Evolutionary conservation across 495 filamentous ascomycete genomes (phyloP).

Genomic region (Annulohypoxylon moriforme): DNA sequence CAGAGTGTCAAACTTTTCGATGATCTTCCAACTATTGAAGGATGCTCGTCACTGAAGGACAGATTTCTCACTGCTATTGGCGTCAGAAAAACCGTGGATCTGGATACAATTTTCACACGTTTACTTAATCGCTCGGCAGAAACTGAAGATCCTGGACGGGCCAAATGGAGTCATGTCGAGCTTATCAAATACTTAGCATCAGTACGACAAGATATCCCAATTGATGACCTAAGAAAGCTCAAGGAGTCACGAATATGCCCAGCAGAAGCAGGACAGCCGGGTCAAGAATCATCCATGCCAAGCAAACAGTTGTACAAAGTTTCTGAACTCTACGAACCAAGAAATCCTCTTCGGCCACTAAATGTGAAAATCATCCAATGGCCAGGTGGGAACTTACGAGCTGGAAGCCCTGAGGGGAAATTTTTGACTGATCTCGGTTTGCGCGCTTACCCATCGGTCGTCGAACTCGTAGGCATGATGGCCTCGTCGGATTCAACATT

Average conservation of each 20-base stretch:
- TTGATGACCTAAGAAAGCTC: slow-evolving; percentile 82
- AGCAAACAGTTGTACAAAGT: slow-evolving; percentile 74
- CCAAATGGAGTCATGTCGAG: slow-evolving; percentile 91
- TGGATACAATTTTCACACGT: slow-evolving; percentile 91
- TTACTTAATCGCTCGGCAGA: slow-evolving; percentile 69
- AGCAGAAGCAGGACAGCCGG: slow-evolving; percentile 70
- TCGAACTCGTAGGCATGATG: slow-evolving; percentile 82
- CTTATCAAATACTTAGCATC: slow-evolving; percentile 93
- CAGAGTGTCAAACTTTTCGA: slow-evolving; percentile 92
- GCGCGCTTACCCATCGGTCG: slow-evolving; percentile 71
- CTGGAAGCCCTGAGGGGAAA: slow-evolving; percentile 72
- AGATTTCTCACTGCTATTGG: slow-evolving; percentile 85
- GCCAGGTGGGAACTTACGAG: slow-evolving; percentile 72
- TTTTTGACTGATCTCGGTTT: slow-evolving; percentile 80
- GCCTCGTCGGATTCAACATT: slow-evolving; percentile 67
- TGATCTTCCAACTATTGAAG: slow-evolving; percentile 83
- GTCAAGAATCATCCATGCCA: slow-evolving; percentile 54
- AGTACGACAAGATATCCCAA: slow-evolving; percentile 89
- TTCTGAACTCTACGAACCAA: slow-evolving; percentile 87
- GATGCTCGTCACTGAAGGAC: slow-evolving; percentile 83
- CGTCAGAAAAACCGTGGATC: slow-evolving; percentile 87
- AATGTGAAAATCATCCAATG: slow-evolving; percentile 85
- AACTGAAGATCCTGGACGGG: slow-evolving; percentile 52
- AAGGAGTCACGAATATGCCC: slow-evolving; percentile 81
- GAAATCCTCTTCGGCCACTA: slow-evolving; percentile 72